Base-by-base conservation (phyloP, 2,329 filamentous ascomycete genomes). In the Rhynchosporium secalis region DNA sequence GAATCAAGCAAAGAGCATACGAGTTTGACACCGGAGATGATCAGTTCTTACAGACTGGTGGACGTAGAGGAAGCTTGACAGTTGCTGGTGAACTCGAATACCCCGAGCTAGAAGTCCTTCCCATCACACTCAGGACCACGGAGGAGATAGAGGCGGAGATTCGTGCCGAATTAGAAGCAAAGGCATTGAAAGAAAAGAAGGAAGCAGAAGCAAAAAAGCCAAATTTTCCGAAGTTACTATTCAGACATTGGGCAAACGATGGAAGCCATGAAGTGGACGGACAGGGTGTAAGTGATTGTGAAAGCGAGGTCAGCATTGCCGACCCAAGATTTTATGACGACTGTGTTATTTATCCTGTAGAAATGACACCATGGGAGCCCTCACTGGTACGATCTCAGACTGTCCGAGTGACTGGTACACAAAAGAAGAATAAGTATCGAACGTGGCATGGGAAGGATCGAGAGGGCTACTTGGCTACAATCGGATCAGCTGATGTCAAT, bases 401-500 rank as follows among this genome's bases (percentile, higher is more conserved):
- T 15, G 6, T 29, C 15, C 41, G 13, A 13, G 36, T 41, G 9
- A 49, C 46, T 51, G 31, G 56, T 20, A n/a, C 51, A n/a, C 33
- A 61, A 43, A 64, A 62, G 49, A 67, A 58, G 58, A 56, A 63
- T 4, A 72, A 69, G 28, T 68, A 64, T 36, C 66, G 60, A 31
- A 73, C 69, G n/a, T 73, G 71, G 71, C 66, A 64, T 59, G 72
- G 71, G 0, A 69, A 63, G 43, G 70, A 73, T 56, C 68, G 69
- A 60, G 62, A 69, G 28, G 57, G 57, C 3, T 62, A 65, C 43
- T 31, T 38, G 12, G 55, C 57, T 43, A 38, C 45, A 36, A 43
- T 31, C n/a, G 48, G 46, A n/a, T 48, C 29, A 31, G 29, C 26
- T 26, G 29, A n/a, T 20, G 57, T 43, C 4, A 48, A 40, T 48